Percentiles rank a stretch among this genome's conserved stretches.
Evolutionary conservation across 805 yeast genomes (phyloP).

Genomic region (Blastobotrys robertii): DNA sequence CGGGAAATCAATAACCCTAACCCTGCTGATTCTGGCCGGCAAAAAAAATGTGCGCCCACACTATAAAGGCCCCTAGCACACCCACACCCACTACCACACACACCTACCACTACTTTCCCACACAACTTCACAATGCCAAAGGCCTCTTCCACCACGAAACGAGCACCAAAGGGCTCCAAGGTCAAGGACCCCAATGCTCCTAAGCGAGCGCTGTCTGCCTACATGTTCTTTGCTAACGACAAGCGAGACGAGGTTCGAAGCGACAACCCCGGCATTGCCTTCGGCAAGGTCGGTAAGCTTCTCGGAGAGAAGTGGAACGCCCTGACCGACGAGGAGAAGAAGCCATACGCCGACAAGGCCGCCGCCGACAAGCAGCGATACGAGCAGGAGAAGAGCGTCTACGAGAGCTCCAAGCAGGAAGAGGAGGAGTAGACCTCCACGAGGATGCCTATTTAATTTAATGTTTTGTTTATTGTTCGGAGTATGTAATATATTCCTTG

Average conservation of each 20-base stretch:
- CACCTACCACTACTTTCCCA: constrained; percentile 2
- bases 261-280: constrained; percentile 92
- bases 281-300: constrained; percentile 87
- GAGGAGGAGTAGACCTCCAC: no score
- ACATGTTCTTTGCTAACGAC: constrained; percentile 98
- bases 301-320: constrained; percentile 98
- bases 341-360: constrained; percentile 88
- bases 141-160: constrained; percentile 14
- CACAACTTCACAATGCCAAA: constrained; percentile 18
- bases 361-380: constrained; percentile 96
- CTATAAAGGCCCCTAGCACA: no score
- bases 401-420: constrained; percentile 31
- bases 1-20: no score
- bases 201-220: constrained; percentile 95
- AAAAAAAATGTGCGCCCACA: no score
- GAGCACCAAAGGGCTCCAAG: constrained; percentile 13
- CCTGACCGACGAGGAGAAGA: constrained; percentile 68
- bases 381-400: constrained; percentile 85
- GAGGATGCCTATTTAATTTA: no score
- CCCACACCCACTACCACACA: constrained; percentile 2
- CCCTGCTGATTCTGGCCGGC: no score
- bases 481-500: no score
- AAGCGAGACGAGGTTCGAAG: constrained; percentile 93
- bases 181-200: constrained; percentile 74
- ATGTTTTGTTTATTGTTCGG: no score